Conservation (phyloP, 306 rosid genomes). For the Cercis canadensis region DNA sequence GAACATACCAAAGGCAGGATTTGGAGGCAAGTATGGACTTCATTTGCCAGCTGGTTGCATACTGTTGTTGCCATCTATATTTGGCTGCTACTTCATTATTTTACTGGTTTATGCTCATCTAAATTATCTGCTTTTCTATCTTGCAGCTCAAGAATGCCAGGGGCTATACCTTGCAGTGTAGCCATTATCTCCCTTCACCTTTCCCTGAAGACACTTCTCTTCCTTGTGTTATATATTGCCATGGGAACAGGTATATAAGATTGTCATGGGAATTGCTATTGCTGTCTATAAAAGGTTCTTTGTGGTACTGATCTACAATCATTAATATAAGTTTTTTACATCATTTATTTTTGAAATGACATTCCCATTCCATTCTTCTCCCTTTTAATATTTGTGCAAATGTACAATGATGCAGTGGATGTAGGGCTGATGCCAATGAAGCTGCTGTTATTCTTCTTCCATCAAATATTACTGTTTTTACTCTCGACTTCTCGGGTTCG, state of each 20-base stretch:
- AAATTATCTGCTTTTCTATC: constrained; percentile 35
- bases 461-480: constrained; percentile 90
- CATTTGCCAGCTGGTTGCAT: constrained; percentile 38
- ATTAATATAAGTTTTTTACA: background rate
- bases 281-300: constrained; percentile 5
- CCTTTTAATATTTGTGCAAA: constrained; percentile 18
- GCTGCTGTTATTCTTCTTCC: constrained; percentile 94
- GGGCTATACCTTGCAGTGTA: constrained; percentile 82
- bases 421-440: constrained; percentile 98
- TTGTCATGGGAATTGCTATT: constrained; percentile 24
- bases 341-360: constrained; percentile 26
- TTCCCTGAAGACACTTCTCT: constrained; percentile 76
- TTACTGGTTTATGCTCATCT: constrained; percentile 34
- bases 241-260: constrained; percentile 84
- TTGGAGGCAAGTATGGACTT: constrained; percentile 96
- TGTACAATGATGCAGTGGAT: constrained; percentile 81
- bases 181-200: constrained; percentile 88
- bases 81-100: constrained; percentile 30
- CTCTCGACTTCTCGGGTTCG: constrained; percentile 97
- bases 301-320: constrained; percentile 20
- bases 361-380: constrained; percentile 22
- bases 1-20: constrained; percentile 84
- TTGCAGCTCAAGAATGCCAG: constrained; percentile 88
- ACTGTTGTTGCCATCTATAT: constrained; percentile 17
- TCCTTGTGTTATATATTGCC: constrained; percentile 98